Evolutionary conservation across 2,329 filamentous ascomycete species (phyloP), one percentile per base, ranked within the genome.

Genomic region (Cladosporium sp.): DNA sequence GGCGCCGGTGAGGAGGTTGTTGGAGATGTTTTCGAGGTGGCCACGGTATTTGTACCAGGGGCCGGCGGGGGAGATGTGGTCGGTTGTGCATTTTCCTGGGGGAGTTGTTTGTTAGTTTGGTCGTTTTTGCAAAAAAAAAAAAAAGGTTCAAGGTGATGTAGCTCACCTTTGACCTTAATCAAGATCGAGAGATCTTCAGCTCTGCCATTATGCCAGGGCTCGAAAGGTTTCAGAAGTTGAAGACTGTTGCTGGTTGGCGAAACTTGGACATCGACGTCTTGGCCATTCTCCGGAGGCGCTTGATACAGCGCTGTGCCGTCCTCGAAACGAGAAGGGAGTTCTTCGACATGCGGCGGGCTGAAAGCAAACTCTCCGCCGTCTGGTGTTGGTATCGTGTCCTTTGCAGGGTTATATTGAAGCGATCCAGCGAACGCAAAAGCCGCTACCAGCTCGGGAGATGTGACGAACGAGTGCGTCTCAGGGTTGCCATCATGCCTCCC

Each of bases 41-140:
- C 94, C 94, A 87, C 93, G 92, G 88, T 97, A 97, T 87, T 97
- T 97, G 81, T 97, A 86, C 93, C 93, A 97, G 68, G 93, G 93
- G 72, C 93, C 93, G 73, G 93, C 93, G 92, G 96, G 76, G 59
- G 64, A 69, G 59, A 69, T 55, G 30, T 59, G 28, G 65, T 74
- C 65, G 71, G 69, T 66, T 36, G 93, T 97, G n/a, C 36, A 64
- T 26, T 65, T 26, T 30, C 44, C 58, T 67, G 60, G 12, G 68
- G n/a, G n/a, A n/a, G n/a, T n/a, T n/a, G n/a, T n/a, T n/a, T 52
- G 21, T 34, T 7, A 26, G 10, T 55, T 38, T 18, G 10, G 28
- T 21, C 7, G 2, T 24, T 8, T 21, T 2, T 6, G 3, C 0
- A 30, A 7, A 7, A 34, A 2, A 21, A 0, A 12, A 30, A 7